A percentile compares a stretch with the other conserved stretches of the same genome.
Conservation (phyloP, 1,284 basidiomycete species). For the Fomes fomentarius region DNA sequence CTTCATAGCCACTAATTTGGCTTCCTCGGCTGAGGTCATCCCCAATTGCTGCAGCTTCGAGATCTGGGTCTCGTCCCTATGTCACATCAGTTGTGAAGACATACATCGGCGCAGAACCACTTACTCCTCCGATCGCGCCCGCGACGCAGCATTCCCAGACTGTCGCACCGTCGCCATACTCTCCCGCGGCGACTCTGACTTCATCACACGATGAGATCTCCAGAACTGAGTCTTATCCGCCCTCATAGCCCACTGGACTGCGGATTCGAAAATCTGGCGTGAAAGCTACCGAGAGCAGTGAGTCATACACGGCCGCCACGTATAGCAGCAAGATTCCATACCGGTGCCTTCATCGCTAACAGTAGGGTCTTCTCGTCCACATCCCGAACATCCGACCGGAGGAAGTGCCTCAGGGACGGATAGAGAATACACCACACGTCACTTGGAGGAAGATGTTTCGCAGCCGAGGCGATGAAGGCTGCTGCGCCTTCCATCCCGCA, state of each 20-base stretch:
- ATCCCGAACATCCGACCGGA: slow-evolving; percentile 83
- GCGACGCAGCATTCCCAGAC: slow-evolving; percentile 47
- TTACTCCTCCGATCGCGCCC: slow-evolving; percentile 76
- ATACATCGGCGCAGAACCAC: not conserved
- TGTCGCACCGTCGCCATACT: slow-evolving; percentile 67
- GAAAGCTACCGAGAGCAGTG: slow-evolving; percentile 54
- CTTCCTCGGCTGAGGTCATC: slow-evolving; percentile 79
- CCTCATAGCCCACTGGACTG: slow-evolving; percentile 87
- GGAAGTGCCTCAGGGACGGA: slow-evolving; percentile 84
- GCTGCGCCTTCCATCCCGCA: slow-evolving; percentile 62
- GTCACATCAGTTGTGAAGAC: not conserved
- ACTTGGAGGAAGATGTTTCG: slow-evolving; percentile 76
- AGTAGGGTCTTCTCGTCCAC: slow-evolving; percentile 80
- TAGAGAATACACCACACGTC: slow-evolving; percentile 98
- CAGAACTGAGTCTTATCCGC: slow-evolving; percentile 78
- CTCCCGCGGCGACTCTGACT: slow-evolving; percentile 68
- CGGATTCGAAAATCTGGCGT: slow-evolving; percentile 82
- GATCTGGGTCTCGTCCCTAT: slow-evolving; percentile 77
- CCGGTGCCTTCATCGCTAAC: slow-evolving; percentile 76
- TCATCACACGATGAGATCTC: slow-evolving; percentile 57
- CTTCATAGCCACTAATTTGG: slow-evolving; percentile 82
- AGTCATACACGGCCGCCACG: not conserved
- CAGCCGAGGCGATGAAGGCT: slow-evolving; percentile 85
- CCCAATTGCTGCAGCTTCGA: slow-evolving; percentile 80
- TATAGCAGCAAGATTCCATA: slow-evolving; percentile 42